Evolutionary conservation across 2,329 filamentous ascomycete genomes (phyloP).

Genomic region (Alternaria sp.): DNA sequence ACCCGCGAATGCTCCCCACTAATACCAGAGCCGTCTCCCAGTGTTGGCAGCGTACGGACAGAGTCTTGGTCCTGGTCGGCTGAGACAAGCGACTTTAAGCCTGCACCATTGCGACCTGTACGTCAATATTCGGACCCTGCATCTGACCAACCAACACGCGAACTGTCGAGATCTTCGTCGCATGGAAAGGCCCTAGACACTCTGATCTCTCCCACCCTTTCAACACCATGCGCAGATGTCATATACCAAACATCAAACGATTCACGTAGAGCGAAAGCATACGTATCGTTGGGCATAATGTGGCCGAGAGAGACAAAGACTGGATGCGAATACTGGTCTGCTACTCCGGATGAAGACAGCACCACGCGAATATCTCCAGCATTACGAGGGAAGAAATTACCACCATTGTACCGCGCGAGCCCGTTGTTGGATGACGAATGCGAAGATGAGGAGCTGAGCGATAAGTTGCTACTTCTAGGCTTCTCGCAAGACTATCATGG

Average conservation of each 20-base stretch:
- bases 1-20: slow-evolving; percentile 13
- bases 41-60: slow-evolving; percentile 16
- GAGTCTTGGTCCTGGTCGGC: slow-evolving; percentile 17
- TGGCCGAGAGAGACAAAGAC: slow-evolving; percentile 14
- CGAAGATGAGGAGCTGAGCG: slow-evolving; percentile 26
- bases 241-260: slow-evolving; percentile 20
- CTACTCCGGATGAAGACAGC: background rate
- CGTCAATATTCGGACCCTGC: slow-evolving; percentile 15
- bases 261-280: slow-evolving; percentile 31
- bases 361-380: background rate
- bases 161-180: slow-evolving; percentile 26
- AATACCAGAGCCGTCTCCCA: slow-evolving; percentile 40
- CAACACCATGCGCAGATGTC: background rate
- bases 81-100: slow-evolving; percentile 6
- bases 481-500: slow-evolving; percentile 42
- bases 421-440: slow-evolving; percentile 21
- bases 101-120: slow-evolving; percentile 26
- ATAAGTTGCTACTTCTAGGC: slow-evolving; percentile 29
- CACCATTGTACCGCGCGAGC: slow-evolving; percentile 16
- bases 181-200: background rate
- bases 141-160: slow-evolving; percentile 23
- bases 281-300: slow-evolving; percentile 25
- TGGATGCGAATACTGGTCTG: slow-evolving; percentile 1
- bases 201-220: background rate
- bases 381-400: slow-evolving; percentile 20